Percentiles rank a stretch among this genome's conserved stretches.
Conservation (phyloP, 768 basidiomycete species). For the Cystofilobasidium bisporidii region DNA sequence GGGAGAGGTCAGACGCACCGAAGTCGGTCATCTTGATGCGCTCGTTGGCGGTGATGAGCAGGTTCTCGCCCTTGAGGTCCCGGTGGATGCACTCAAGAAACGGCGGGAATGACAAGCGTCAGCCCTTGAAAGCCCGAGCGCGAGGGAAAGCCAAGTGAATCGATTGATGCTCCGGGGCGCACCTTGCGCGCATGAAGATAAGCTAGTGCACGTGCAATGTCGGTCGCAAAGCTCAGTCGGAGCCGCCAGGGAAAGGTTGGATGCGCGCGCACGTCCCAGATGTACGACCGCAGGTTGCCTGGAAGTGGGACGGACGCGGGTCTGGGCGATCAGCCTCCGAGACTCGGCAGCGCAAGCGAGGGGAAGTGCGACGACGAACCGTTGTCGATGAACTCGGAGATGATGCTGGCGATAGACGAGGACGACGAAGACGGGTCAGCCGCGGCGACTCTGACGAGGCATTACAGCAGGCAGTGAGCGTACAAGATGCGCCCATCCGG, state of each 20-base stretch:
- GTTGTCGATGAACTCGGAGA: conserved; percentile 88
- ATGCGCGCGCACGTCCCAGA: conserved; percentile 56
- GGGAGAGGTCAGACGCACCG: no score
- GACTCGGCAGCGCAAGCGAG: conserved; percentile 15
- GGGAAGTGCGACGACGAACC: conserved; percentile 42
- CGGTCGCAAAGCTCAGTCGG: conserved; percentile 85
- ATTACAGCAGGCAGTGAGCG: neutral
- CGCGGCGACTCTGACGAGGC: no score
- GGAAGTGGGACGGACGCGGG: neutral
- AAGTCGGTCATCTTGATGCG: conserved; percentile 98
- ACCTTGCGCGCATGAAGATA: conserved; percentile 86
- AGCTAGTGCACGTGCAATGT: conserved; percentile 87
- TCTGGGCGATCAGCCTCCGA: neutral
- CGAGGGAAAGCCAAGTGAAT: no score
- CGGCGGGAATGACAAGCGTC: conserved; percentile 33
- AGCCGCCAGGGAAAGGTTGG: conserved; percentile 88
- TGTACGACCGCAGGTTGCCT: conserved; percentile 77
- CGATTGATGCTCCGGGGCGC: no score
- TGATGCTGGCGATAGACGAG: no score
- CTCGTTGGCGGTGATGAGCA: conserved; percentile 87
- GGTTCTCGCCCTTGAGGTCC: conserved; percentile 94
- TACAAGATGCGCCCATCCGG: conserved; percentile 24
- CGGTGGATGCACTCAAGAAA: conserved; percentile 44
- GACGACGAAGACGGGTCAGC: no score
- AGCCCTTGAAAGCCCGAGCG: conserved; percentile 39